Evolutionary conservation across 1,139 yeast genomes (phyloP), one percentile per base, ranked within the genome.

Genomic region (Yamadazyma sp.): DNA sequence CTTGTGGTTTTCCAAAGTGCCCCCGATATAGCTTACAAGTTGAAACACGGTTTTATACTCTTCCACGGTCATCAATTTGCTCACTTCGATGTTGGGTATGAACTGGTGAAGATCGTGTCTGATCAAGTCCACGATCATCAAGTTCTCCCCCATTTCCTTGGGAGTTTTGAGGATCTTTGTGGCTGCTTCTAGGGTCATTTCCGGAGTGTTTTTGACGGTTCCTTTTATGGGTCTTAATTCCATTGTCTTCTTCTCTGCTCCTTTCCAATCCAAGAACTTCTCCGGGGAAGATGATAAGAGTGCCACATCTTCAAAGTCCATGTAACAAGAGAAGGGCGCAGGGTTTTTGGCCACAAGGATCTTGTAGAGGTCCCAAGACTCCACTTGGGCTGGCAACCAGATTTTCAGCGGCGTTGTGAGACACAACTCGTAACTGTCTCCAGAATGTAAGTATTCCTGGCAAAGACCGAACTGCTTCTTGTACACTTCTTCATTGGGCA

Each of bases 221-320:
- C 98, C 99, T 57, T 94, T 94, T 44, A 94, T 92, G 1, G 99
- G 99, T 38, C 98, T 73, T 53, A 92, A 72, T 61, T 92, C 95
- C 45, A 92, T 86, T 2, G 58, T 50, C 10, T 37, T 37, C 17
- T 33, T 27, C 3, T 38, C 45, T 16, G 51, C 51, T 33, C 67
- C 71, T 47, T 74, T 73, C 97, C 98, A 94, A 3, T 84, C 78
- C 42, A 94, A 62, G 55, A 92, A 94, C 43, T 98, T 68, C 59
- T 94, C 99, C 0, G 99, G 99, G 0, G 98, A 91, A 0, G 97
- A 84, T 1, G 96, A 88, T 4, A 92, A 73, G 31, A 94, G 66
- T 4, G 72, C 64, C 29, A 87, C 77, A 49, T 83, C 88, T n/a
- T 74, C 79, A 51, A 91, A 85, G 36, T 81, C 75, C 69, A 92